Conservation (phyloP, 75 land plant genomes). For the Pinus tabuliformis region DNA sequence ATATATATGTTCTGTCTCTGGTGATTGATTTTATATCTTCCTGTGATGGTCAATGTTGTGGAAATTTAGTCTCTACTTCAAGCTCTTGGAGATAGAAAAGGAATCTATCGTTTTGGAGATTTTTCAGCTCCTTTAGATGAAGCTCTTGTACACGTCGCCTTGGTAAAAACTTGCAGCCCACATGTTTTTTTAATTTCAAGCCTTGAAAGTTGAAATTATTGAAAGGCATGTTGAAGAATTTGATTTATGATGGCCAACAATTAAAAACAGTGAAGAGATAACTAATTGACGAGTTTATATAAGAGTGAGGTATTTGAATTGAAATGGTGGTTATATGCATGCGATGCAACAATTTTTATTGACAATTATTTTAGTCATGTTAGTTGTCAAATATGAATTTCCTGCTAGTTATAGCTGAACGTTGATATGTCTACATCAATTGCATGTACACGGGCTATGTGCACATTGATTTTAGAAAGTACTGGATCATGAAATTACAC, state of each 20-base stretch:
- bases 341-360: background rate
- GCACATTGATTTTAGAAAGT: background rate
- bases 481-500: background rate
- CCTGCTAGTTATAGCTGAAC: background rate
- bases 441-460: background rate
- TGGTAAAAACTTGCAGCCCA: constrained; percentile 48
- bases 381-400: background rate
- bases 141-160: constrained; percentile 81
- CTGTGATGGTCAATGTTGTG: background rate
- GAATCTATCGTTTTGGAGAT: constrained; percentile 87
- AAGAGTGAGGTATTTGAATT: background rate
- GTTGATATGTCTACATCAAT: too few relatives aligned
- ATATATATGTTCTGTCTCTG: too few relatives aligned
- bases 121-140: constrained; percentile 96
- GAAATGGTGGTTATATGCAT: background rate
- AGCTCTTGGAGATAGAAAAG: constrained; percentile 92
- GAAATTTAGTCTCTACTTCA: constrained; percentile 64
- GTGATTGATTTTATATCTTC: constrained; percentile 6
- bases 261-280: background rate
- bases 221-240: background rate
- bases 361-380: background rate
- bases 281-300: background rate
- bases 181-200: background rate
- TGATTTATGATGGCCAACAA: background rate
- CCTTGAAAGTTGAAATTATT: background rate